phyloP scores from a whole-genome alignment of 805 yeast genomes.

The Diddensiella santjacobensis region DNA sequence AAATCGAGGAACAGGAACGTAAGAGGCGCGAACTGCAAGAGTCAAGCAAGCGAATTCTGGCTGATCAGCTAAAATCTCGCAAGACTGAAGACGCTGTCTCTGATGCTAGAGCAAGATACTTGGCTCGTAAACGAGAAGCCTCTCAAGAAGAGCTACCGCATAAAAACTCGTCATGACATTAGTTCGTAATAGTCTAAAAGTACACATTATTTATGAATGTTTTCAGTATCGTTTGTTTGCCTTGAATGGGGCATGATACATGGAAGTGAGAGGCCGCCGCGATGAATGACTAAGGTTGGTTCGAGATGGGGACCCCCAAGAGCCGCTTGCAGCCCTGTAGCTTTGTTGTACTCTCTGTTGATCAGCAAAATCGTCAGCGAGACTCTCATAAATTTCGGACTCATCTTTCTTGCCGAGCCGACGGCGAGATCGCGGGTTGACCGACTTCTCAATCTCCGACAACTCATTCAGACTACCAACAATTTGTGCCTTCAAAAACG shows the following conservation, averaged over 20 bases:
- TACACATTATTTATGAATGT: too few species aligned
- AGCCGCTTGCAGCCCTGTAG: too few species aligned
- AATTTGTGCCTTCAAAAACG: conserved; percentile 19
- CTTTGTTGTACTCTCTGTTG: too few species aligned
- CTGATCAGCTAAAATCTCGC: conserved; percentile 11
- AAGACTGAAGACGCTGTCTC: conserved; percentile 20
- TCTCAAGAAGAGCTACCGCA: conserved; percentile 7
- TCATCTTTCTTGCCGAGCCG: too few species aligned
- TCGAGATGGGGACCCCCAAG: too few species aligned
- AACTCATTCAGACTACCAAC: conserved; percentile 8
- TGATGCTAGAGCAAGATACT: conserved; percentile 28
- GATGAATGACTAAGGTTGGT: too few species aligned
- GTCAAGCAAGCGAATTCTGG: conserved; percentile 9
- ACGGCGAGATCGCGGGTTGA: neutral
- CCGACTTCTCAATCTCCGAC: conserved; percentile 8
- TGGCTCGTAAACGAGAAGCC: conserved; percentile 24
- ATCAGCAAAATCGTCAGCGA: too few species aligned
- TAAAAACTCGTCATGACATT: conserved; percentile 1
- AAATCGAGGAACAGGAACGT: conserved; percentile 11
- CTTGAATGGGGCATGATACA: too few species aligned
- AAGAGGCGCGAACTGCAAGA: conserved; percentile 10
- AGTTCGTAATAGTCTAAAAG: too few species aligned
- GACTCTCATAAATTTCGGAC: too few species aligned
- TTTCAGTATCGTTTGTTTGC: too few species aligned
- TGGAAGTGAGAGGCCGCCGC: too few species aligned